phyloP scores from a whole-genome alignment of 306 rosid genomes.

The Quercus bicolor region DNA sequence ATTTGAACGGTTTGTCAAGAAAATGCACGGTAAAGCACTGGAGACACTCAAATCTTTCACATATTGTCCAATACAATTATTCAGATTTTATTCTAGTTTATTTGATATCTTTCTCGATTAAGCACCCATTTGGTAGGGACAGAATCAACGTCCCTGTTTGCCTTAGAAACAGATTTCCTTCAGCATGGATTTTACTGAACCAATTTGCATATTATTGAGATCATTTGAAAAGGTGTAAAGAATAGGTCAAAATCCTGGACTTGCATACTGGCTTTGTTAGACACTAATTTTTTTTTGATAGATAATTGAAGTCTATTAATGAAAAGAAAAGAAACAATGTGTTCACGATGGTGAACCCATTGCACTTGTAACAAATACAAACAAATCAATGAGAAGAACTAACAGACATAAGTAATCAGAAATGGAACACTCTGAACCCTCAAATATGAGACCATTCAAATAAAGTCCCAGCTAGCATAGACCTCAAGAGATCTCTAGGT shows the following conservation, averaged over 20 bases:
- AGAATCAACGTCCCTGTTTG: background rate
- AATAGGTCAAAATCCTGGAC: background rate
- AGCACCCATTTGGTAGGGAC: background rate
- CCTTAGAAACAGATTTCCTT: background rate
- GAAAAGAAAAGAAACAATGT: too few species aligned
- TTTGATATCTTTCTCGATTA: background rate
- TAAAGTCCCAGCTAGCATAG: too few species aligned
- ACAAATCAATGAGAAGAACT: too few species aligned
- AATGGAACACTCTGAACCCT: too few species aligned
- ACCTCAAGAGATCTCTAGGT: too few species aligned
- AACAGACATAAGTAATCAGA: too few species aligned
- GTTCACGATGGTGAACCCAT: too few species aligned
- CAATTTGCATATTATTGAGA: background rate
- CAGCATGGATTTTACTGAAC: background rate
- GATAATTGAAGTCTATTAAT: too few species aligned
- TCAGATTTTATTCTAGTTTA: background rate
- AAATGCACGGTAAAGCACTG: slow-evolving; percentile 80
- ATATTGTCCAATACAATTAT: background rate
- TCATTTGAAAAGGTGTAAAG: background rate
- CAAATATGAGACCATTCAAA: too few species aligned
- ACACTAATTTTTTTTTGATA: background rate
- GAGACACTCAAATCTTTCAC: background rate
- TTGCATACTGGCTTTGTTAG: background rate
- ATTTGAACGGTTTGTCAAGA: slow-evolving; percentile 84
- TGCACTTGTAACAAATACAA: too few species aligned